Percentiles rank a stretch among this genome's conserved stretches.
Evolutionary conservation across 257 asterid genomes (phyloP).

Genomic region (Lantana camara): DNA sequence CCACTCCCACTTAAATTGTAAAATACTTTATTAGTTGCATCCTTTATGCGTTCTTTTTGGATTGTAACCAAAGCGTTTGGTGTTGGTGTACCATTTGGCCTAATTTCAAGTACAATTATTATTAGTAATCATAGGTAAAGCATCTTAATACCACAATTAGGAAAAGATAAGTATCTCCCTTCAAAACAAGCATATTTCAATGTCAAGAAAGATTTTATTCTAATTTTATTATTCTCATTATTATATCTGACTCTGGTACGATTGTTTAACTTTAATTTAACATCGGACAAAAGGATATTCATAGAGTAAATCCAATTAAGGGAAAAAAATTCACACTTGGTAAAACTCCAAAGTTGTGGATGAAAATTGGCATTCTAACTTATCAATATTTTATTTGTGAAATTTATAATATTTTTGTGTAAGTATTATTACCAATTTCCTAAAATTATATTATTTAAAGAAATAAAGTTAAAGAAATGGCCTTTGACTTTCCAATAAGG

Average conservation of each 20-base stretch:
- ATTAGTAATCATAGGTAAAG: background rate
- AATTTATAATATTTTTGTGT: too few species aligned
- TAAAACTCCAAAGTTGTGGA: too few species aligned
- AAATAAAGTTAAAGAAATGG: background rate
- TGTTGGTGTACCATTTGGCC: background rate
- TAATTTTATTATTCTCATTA: too few species aligned
- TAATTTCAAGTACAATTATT: background rate
- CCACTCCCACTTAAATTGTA: background rate
- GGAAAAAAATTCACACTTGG: too few species aligned
- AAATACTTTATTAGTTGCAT: background rate
- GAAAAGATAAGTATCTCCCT: conserved; percentile 12
- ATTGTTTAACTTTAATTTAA: too few species aligned
- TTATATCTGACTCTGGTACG: too few species aligned
- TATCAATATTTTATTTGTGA: too few species aligned
- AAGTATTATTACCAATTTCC: too few species aligned
- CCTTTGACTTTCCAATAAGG: background rate
- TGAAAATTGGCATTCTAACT: too few species aligned
- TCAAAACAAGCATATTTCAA: conserved; percentile 11
- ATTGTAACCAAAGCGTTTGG: background rate
- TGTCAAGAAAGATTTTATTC: conserved; percentile 24
- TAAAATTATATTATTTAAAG: background rate
- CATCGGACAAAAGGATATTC: too few species aligned
- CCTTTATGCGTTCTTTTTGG: background rate
- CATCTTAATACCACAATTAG: conserved; percentile 2
- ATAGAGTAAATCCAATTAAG: too few species aligned